These are phyloP conservation scores for Ceratocystis smalleyi DNA, from an alignment of 2,329 filamentous ascomycete species.

Conservation along the genomic window DNA sequence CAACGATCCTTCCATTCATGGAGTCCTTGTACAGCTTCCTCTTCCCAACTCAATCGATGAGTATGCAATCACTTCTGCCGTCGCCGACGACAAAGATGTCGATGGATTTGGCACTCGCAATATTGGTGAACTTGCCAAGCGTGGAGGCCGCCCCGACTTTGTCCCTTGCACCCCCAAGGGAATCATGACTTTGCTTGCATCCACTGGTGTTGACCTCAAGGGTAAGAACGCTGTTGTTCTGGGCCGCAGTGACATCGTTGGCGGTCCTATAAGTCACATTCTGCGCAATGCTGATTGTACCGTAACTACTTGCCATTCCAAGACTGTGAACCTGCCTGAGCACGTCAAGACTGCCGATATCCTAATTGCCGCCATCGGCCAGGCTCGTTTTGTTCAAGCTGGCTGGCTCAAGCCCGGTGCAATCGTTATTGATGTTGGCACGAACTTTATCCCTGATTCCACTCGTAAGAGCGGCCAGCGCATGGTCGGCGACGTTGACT, in stretches of 20 bases:
- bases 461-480: conserved; percentile 85
- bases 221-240: conserved; percentile 93
- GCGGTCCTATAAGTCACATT: conserved; percentile 89
- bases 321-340: conserved; percentile 56
- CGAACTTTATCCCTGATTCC: conserved; percentile 81
- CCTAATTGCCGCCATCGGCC: conserved; percentile 79
- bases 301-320: conserved; percentile 89
- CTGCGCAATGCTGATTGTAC: conserved; percentile 92
- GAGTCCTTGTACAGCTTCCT: conserved; percentile 86
- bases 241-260: conserved; percentile 91
- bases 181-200: conserved; percentile 80
- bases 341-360: conserved; percentile 76
- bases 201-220: conserved; percentile 64
- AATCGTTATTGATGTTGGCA: conserved; percentile 96
- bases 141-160: conserved; percentile 77
- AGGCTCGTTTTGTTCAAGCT: conserved; percentile 76
- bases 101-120: conserved; percentile 90
- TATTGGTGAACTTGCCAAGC: conserved; percentile 93
- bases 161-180: conserved; percentile 93
- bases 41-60: conserved; percentile 82
- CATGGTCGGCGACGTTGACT: conserved; percentile 91
- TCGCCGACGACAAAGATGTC: conserved; percentile 89
- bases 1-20: conserved; percentile 72
- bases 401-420: conserved; percentile 89
- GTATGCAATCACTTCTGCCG: conserved; percentile 75